A percentile compares a stretch with the other conserved stretches of the same genome.
Evolutionary conservation across 2,329 filamentous ascomycete species (phyloP).

Genomic region (Chaetomiaceae sp.): DNA sequence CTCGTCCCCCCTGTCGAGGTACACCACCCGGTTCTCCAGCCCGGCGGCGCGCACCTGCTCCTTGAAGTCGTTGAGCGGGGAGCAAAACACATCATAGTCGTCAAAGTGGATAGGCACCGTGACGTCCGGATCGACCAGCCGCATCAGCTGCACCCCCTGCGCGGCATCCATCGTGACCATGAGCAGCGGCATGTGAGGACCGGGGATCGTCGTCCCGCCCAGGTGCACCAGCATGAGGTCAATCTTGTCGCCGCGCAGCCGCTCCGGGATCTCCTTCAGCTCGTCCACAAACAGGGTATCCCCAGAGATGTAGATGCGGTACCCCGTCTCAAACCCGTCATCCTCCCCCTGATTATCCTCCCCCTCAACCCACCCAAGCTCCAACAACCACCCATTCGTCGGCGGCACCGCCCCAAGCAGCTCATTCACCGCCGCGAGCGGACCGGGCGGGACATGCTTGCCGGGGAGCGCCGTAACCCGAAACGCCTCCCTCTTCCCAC

Average conservation of each 20-base stretch:
- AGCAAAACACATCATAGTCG: slow-evolving; percentile 59
- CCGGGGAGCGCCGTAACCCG: slow-evolving; percentile 60
- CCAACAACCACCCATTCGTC: slow-evolving; percentile 63
- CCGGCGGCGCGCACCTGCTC: slow-evolving; percentile 49
- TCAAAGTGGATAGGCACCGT: slow-evolving; percentile 62
- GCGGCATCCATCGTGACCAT: slow-evolving; percentile 67
- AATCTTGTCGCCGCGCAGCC: slow-evolving; percentile 49
- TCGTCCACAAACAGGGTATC: slow-evolving; percentile 61
- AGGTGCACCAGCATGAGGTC: slow-evolving; percentile 64
- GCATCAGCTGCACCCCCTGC: slow-evolving; percentile 56
- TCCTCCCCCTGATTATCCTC: not conserved
- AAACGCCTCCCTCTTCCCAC: slow-evolving; percentile 34
- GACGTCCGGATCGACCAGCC: slow-evolving; percentile 54
- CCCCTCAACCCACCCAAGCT: slow-evolving; percentile 45
- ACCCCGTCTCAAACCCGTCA: slow-evolving; percentile 37
- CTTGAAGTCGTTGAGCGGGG: slow-evolving; percentile 56
- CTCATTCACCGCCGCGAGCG: slow-evolving; percentile 36
- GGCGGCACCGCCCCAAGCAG: slow-evolving; percentile 48
- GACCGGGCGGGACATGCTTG: slow-evolving; percentile 51
- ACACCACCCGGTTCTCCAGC: slow-evolving; percentile 50
- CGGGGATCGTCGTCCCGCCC: slow-evolving; percentile 61
- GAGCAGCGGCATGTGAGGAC: slow-evolving; percentile 51
- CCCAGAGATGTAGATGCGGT: slow-evolving; percentile 61
- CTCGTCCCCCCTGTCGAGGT: slow-evolving; percentile 55
- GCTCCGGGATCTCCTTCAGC: slow-evolving; percentile 54